Percentiles rank a stretch among this genome's conserved stretches.
Evolutionary conservation across 345 rosid genomes (phyloP).

Genomic region (Eutrema japonicum): DNA sequence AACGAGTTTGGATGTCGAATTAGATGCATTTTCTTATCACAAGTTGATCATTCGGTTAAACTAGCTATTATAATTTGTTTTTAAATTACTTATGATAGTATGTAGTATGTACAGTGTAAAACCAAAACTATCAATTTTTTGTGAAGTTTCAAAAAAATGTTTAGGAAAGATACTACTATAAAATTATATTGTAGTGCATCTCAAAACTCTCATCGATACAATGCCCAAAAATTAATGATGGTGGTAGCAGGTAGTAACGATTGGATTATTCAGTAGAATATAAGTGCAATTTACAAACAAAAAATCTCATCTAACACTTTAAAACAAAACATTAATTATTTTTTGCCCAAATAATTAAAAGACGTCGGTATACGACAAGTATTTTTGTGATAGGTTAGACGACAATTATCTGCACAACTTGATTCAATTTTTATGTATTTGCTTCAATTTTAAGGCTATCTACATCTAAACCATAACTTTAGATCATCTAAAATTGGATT

Average conservation of each 20-base stretch:
- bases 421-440: conserved; percentile 1
- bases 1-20: no score
- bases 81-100: no score
- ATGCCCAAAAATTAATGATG: neutral
- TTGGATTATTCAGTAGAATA: neutral
- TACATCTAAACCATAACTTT: no score
- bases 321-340: neutral
- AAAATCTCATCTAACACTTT: neutral
- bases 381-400: neutral
- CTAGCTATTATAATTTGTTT: no score
- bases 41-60: no score
- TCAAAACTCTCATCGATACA: neutral
- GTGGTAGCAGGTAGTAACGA: conserved; percentile 12
- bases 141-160: neutral
- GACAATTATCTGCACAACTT: neutral
- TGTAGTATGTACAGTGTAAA: neutral
- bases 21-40: no score
- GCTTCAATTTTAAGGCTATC: neutral
- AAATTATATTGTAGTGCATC: neutral
- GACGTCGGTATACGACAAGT: neutral
- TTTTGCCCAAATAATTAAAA: neutral
- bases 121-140: neutral
- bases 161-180: neutral
- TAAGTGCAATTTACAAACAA: neutral
- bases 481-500: no score